Evolutionary conservation across 257 asterid species (phyloP).

Genomic region (Solanum corneliomulleri): DNA sequence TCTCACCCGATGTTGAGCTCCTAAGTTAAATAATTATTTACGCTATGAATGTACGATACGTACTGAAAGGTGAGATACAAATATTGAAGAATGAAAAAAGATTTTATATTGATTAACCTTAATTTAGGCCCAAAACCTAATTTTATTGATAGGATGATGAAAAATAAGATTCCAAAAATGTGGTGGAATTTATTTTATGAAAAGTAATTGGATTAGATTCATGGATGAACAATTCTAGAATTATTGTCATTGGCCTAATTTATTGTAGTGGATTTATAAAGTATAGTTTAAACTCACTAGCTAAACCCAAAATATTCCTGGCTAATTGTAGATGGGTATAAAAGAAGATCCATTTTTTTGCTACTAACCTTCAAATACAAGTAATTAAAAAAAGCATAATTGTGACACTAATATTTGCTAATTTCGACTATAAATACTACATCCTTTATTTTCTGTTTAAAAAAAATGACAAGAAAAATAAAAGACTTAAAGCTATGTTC

Average conservation of each 20-base stretch:
- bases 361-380: neutral
- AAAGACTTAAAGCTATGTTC: neutral
- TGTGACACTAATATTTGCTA: neutral
- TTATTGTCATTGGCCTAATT: neutral
- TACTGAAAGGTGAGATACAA: neutral
- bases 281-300: neutral
- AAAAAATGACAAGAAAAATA: neutral
- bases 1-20: neutral
- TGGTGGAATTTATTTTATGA: neutral
- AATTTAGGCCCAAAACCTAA: neutral
- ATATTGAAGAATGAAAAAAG: neutral
- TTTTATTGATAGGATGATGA: neutral
- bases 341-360: neutral
- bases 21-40: neutral
- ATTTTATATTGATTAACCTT: too few species aligned
- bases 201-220: neutral
- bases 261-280: neutral
- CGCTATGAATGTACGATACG: accelerated
- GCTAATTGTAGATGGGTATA: neutral
- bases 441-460: neutral
- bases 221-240: neutral
- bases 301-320: neutral
- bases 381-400: neutral
- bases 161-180: neutral
- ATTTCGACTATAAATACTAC: neutral